phyloP scores from a whole-genome alignment of 2,329 filamentous ascomycete species.

The Trichoderma harzianum region DNA sequence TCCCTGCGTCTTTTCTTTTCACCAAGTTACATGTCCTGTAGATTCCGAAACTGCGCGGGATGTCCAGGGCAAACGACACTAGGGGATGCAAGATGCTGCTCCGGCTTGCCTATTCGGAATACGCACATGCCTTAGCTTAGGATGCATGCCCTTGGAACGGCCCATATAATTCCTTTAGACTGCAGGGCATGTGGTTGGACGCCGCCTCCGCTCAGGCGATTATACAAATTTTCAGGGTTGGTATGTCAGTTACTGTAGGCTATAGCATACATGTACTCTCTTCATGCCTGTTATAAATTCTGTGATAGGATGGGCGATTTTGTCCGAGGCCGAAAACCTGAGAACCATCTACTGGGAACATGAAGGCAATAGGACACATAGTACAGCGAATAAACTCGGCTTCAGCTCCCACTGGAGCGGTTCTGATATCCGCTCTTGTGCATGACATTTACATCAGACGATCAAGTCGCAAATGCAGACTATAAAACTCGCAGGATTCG shows the following conservation, averaged over 20 bases:
- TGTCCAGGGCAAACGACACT: not conserved
- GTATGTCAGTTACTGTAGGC: not conserved
- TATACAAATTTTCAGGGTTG: not conserved
- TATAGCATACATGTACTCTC: not conserved
- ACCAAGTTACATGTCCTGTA: not conserved
- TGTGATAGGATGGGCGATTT: too few species aligned
- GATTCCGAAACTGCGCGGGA: not conserved
- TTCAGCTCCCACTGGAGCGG: not conserved
- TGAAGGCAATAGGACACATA: not conserved
- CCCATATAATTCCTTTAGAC: not conserved
- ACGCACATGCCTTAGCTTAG: not conserved
- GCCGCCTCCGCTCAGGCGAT: not conserved
- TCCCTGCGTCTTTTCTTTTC: not conserved
- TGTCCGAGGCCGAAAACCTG: not conserved
- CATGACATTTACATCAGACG: not conserved
- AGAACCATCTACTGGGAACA: not conserved
- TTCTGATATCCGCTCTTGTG: not conserved
- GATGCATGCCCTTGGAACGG: not conserved
- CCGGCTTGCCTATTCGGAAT: constrained; percentile 3
- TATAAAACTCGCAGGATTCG: not conserved
- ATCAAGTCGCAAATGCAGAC: not conserved
- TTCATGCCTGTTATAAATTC: too few species aligned
- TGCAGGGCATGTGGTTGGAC: not conserved
- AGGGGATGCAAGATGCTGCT: not conserved
- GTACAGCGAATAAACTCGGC: not conserved